A percentile compares a stretch with the other conserved stretches of the same genome.
phyloP scores from a whole-genome alignment of 1,139 yeast species.

The Blastobotrys illinoisensis region DNA sequence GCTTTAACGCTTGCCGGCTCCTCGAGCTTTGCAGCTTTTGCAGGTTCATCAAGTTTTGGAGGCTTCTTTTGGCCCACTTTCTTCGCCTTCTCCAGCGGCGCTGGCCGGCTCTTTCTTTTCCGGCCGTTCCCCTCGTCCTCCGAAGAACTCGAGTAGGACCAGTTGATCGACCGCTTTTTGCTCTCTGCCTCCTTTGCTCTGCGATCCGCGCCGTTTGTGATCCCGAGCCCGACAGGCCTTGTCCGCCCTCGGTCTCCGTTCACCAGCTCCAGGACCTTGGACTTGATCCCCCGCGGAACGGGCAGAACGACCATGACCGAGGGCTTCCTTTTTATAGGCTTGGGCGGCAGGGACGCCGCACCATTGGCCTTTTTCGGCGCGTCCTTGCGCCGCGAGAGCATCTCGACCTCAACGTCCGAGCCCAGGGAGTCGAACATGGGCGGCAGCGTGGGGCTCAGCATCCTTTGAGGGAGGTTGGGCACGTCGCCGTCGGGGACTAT shows the following conservation, averaged over 20 bases:
- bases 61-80: neutral
- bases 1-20: neutral
- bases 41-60: neutral
- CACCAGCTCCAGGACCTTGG: neutral
- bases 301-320: constrained; percentile 19
- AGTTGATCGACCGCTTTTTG: neutral
- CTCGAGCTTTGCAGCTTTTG: neutral
- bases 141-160: neutral
- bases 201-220: constrained; percentile 2
- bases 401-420: constrained; percentile 5
- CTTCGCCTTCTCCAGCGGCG: neutral
- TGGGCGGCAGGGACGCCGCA: constrained; percentile 9
- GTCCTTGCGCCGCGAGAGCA: constrained; percentile 4
- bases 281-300: constrained; percentile 7
- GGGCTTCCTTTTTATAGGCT: constrained; percentile 10
- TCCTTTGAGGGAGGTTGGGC: constrained; percentile 22
- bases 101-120: neutral
- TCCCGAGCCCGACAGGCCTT: constrained; percentile 8
- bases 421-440: constrained; percentile 21
- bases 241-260: neutral
- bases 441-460: constrained; percentile 33
- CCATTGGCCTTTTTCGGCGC: constrained; percentile 2
- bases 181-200: constrained; percentile 2
- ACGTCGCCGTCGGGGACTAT: constrained; percentile 3
- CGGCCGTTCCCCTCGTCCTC: neutral